Conservation (phyloP, 352 stramenopile species). For the Globisporangium nunn region DNA sequence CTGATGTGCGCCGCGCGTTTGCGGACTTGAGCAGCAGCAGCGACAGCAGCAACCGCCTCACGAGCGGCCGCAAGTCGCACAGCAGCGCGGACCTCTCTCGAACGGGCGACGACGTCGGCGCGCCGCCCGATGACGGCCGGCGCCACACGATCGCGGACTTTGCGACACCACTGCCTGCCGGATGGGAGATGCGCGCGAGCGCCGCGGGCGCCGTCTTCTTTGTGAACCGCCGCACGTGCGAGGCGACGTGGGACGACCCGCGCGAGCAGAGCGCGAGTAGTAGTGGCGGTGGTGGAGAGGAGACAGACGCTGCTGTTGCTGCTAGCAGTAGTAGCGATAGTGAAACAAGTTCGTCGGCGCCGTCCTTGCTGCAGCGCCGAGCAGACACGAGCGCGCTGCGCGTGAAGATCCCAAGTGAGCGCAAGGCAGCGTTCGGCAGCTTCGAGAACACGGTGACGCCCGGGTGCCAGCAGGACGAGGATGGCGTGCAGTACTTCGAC, state of each 20-base stretch:
- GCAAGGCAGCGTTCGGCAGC: constrained; percentile 1
- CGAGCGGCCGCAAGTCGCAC: too few species aligned
- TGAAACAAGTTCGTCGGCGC: not conserved
- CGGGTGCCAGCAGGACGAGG: not conserved
- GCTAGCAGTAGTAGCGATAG: too few species aligned
- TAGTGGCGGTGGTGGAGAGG: too few species aligned
- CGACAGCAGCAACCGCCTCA: not conserved
- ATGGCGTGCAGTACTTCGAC: constrained; percentile 30
- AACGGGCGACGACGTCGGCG: constrained; percentile 21
- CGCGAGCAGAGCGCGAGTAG: constrained; percentile 14
- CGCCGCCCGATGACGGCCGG: constrained; percentile 49
- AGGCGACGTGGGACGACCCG: constrained; percentile 72
- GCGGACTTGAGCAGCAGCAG: not conserved
- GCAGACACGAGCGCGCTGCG: not conserved
- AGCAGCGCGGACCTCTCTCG: too few species aligned
- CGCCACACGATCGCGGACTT: constrained; percentile 73
- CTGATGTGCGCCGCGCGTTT: too few species aligned
- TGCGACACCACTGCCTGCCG: constrained; percentile 55
- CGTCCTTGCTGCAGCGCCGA: not conserved
- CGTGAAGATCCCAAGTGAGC: constrained; percentile 8
- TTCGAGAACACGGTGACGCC: constrained; percentile 9
- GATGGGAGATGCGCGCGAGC: constrained; percentile 80
- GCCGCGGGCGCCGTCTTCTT: constrained; percentile 68
- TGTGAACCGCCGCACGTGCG: constrained; percentile 63
- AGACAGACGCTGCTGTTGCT: not conserved